Evolutionary conservation across 1,284 basidiomycete genomes (phyloP).

Genomic region (Heterobasidion occidentale): DNA sequence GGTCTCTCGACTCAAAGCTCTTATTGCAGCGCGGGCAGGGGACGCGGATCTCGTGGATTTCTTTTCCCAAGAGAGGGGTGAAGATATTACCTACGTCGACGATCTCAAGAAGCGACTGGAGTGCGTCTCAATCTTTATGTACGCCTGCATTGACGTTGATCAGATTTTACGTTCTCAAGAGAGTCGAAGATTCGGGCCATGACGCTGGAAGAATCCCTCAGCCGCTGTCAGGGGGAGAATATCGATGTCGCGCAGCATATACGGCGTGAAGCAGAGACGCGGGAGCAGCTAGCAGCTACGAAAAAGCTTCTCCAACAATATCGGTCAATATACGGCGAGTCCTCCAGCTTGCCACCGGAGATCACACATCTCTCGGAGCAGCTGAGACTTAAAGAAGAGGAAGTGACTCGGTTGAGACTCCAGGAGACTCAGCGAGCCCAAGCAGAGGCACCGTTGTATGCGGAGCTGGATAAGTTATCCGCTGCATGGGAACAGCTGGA

Average conservation of each 20-base stretch:
- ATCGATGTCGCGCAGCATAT: constrained; percentile 42
- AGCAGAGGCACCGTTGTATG: constrained; percentile 73
- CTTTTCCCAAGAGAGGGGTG: constrained; percentile 50
- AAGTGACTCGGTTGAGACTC: constrained; percentile 50
- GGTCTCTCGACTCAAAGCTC: constrained; percentile 66
- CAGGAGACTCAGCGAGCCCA: constrained; percentile 47
- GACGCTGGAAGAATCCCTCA: constrained; percentile 45
- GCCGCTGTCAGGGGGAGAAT: constrained; percentile 33
- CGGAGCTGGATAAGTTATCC: constrained; percentile 83
- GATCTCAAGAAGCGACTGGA: constrained; percentile 50
- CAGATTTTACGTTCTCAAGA: constrained; percentile 24
- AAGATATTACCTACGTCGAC: constrained; percentile 57
- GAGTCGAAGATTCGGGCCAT: constrained; percentile 40
- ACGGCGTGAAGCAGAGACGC: constrained; percentile 43
- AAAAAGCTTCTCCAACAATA: constrained; percentile 50
- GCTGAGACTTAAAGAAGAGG: constrained; percentile 57
- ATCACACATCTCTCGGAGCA: constrained; percentile 39
- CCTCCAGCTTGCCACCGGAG: constrained; percentile 39
- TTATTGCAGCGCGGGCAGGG: constrained; percentile 68
- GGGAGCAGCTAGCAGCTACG: constrained; percentile 39
- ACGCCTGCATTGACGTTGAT: constrained; percentile 6
- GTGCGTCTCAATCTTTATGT: constrained; percentile 31
- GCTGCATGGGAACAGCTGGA: constrained; percentile 86
- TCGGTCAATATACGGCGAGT: constrained; percentile 54
- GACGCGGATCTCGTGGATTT: constrained; percentile 70